A percentile compares a stretch with the other conserved stretches of the same genome.
Conservation (phyloP, 2,329 filamentous ascomycete genomes). For the Aureobasidium sp. region DNA sequence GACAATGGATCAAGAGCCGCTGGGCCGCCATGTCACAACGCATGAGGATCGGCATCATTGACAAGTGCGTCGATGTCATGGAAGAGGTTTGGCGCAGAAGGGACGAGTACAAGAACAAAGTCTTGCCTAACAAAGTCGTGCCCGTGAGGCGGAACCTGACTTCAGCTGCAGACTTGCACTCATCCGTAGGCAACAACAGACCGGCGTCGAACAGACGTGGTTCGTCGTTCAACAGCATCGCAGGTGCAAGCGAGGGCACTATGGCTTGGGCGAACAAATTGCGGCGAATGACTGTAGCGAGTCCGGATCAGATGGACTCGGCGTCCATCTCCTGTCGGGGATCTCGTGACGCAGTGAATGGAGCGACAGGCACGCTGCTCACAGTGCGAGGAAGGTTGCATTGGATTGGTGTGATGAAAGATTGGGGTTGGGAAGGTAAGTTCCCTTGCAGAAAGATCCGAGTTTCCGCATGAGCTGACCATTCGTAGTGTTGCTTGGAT, state of each 20-base stretch:
- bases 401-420: slow-evolving; percentile 65
- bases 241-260: slow-evolving; percentile 5
- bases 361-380: slow-evolving; percentile 50
- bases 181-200: background rate
- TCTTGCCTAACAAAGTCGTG: slow-evolving; percentile 22
- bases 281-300: background rate
- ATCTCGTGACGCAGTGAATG: slow-evolving; percentile 19
- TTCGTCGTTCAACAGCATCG: slow-evolving; percentile 10
- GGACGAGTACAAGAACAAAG: slow-evolving; percentile 44
- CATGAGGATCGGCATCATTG: slow-evolving; percentile 61
- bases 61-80: slow-evolving; percentile 57
- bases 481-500: slow-evolving; percentile 35
- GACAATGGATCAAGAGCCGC: slow-evolving; percentile 56
- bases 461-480: slow-evolving; percentile 8
- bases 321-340: slow-evolving; percentile 2
- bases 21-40: slow-evolving; percentile 56
- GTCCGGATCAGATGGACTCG: background rate
- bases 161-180: slow-evolving; percentile 27
- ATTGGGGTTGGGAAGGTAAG: slow-evolving; percentile 67
- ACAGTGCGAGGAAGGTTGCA: slow-evolving; percentile 61
- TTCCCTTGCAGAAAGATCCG: slow-evolving; percentile 18
- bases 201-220: background rate
- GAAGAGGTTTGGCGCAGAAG: slow-evolving; percentile 60
- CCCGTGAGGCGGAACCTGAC: slow-evolving; percentile 26
- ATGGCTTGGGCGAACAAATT: slow-evolving; percentile 15